Conservation (phyloP, 768 basidiomycete species). For the Naematelia encephala region DNA sequence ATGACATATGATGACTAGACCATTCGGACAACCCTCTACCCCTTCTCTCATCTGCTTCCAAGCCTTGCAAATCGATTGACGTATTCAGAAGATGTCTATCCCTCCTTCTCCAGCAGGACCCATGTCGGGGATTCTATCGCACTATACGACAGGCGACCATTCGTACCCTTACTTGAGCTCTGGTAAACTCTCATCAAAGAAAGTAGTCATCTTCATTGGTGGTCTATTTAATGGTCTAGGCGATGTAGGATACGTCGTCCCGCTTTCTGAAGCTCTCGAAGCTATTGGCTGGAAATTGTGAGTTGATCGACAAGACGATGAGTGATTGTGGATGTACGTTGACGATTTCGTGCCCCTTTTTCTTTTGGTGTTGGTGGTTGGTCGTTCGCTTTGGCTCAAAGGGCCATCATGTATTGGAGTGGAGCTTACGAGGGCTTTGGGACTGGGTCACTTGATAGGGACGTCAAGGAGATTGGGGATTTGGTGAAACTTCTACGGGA, state of each 20-base stretch:
- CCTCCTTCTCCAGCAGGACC: not conserved
- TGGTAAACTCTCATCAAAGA: slow-evolving; percentile 25
- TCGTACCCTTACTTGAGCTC: slow-evolving; percentile 35
- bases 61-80: not conserved
- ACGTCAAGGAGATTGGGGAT: slow-evolving; percentile 37
- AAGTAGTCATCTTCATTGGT: slow-evolving; percentile 42
- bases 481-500: slow-evolving; percentile 36
- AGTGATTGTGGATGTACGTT: no score
- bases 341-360: no score
- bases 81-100: not conserved
- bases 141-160: not conserved
- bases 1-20: no score
- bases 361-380: no score
- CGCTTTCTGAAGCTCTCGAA: slow-evolving; percentile 22
- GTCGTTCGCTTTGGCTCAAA: not conserved
- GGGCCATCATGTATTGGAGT: slow-evolving; percentile 30
- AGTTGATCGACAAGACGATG: no score
- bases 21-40: no score
- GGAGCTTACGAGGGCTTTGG: slow-evolving; percentile 41
- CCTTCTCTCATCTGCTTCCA: no score
- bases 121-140: not conserved
- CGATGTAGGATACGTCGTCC: slow-evolving; percentile 22
- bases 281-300: slow-evolving; percentile 42
- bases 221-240: slow-evolving; percentile 43
- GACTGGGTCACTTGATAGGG: slow-evolving; percentile 32